Evolutionary conservation across 2,329 filamentous ascomycete genomes (phyloP).

Genomic region (Claviceps arundinis): DNA sequence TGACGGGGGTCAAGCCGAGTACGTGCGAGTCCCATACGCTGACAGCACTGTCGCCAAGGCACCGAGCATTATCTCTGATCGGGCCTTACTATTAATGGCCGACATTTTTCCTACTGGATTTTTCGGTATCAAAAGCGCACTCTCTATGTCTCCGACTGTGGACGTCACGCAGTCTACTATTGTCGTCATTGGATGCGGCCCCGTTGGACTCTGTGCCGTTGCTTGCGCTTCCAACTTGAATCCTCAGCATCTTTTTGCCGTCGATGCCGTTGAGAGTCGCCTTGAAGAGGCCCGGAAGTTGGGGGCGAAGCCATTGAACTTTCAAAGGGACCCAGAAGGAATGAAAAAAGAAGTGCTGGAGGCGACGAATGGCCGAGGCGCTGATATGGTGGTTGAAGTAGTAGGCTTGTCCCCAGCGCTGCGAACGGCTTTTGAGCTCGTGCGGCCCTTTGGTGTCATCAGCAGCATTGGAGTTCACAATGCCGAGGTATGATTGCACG

Average conservation of each 20-base stretch:
- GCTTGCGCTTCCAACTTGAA: conserved; percentile 63
- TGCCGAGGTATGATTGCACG: conserved; percentile 37
- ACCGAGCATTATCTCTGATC: conserved; percentile 51
- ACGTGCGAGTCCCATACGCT: conserved; percentile 66
- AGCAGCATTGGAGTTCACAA: conserved; percentile 68
- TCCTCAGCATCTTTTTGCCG: conserved; percentile 63
- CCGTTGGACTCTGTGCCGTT: conserved; percentile 73
- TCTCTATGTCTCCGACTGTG: conserved; percentile 41
- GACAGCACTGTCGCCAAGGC: conserved; percentile 71
- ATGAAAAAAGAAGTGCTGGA: conserved; percentile 59
- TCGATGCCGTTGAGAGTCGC: conserved; percentile 65
- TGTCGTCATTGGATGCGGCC: conserved; percentile 74
- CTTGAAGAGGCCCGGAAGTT: conserved; percentile 59
- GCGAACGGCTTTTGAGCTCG: conserved; percentile 55
- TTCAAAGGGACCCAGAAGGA: conserved; percentile 45
- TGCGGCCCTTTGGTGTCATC: conserved; percentile 61
- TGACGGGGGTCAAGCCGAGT: conserved; percentile 74
- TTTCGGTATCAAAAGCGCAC: conserved; percentile 69
- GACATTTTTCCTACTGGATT: conserved; percentile 85
- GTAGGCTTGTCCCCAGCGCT: conserved; percentile 58
- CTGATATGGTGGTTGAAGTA: conserved; percentile 73
- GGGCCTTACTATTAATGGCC: conserved; percentile 73
- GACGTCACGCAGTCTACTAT: conserved; percentile 44
- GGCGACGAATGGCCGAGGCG: conserved; percentile 66
- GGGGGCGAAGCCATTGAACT: conserved; percentile 76